Conservation (phyloP, 139 green algal genomes). For the Micromonas commoda region DNA sequence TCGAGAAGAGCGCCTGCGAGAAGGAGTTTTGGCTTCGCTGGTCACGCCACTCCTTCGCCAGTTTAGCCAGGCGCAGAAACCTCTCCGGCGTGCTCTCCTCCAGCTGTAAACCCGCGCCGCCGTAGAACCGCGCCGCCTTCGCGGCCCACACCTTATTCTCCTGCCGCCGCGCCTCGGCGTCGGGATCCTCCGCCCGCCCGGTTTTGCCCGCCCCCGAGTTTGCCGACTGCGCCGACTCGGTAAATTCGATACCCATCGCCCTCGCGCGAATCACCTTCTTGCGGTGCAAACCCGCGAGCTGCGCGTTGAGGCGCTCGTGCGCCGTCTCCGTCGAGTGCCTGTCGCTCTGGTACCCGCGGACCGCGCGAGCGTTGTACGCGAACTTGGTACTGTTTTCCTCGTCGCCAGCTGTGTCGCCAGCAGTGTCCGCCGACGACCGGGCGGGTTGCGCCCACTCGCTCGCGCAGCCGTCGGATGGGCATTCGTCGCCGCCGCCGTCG, state of each 20-base stretch:
- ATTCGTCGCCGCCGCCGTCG: too few species aligned
- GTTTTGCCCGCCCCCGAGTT: too few species aligned
- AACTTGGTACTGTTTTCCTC: too few species aligned
- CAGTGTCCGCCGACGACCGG: too few species aligned
- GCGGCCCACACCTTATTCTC: background rate
- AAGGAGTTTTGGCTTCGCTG: background rate
- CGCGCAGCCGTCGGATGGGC: too few species aligned
- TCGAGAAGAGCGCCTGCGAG: background rate
- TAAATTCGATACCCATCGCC: background rate
- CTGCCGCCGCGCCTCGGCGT: background rate
- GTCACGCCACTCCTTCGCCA: conserved; percentile 8
- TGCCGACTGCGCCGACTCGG: background rate
- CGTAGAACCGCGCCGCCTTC: background rate
- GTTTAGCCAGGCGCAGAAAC: conserved; percentile 3
- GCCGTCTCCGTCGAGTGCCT: background rate
- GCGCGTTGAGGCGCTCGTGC: conserved; percentile 14
- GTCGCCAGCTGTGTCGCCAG: too few species aligned
- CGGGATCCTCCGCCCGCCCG: background rate
- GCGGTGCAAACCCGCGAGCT: conserved; percentile 6
- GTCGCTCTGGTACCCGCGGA: background rate
- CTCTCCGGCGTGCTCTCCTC: conserved; percentile 12
- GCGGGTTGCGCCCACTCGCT: too few species aligned
- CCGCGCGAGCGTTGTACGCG: background rate
- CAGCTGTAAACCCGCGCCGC: background rate
- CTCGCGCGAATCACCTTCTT: background rate